Percentiles rank a stretch among this genome's conserved stretches.
Conservation (phyloP, 768 basidiomycete species). For the Panellus pusillus region DNA sequence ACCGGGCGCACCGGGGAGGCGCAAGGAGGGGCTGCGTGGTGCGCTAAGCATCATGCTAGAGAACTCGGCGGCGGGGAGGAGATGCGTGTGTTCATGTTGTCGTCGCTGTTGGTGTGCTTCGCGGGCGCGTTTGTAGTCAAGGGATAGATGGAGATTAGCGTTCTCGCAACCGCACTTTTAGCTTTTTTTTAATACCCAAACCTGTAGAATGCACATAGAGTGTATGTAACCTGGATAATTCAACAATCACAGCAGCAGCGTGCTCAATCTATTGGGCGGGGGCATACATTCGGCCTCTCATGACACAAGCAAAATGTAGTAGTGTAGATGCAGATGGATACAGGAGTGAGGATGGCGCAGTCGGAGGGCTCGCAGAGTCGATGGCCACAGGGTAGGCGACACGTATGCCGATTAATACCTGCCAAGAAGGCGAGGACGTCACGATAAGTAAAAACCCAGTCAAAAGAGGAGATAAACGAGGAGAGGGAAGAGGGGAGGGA, state of each 20-base stretch:
- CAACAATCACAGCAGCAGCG: too few species aligned
- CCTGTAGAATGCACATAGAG: too few species aligned
- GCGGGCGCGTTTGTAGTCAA: slow-evolving; percentile 46
- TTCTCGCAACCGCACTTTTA: too few species aligned
- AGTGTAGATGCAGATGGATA: too few species aligned
- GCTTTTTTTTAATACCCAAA: too few species aligned
- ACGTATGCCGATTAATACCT: slow-evolving; percentile 23
- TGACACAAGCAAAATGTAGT: not conserved
- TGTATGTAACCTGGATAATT: too few species aligned
- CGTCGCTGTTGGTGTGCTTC: slow-evolving; percentile 46
- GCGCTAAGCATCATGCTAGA: slow-evolving; percentile 52
- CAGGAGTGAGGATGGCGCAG: too few species aligned
- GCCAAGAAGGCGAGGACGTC: slow-evolving; percentile 20
- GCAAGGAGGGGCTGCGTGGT: slow-evolving; percentile 41
- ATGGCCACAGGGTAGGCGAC: not conserved
- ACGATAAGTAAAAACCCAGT: slow-evolving; percentile 17
- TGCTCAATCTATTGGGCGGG: too few species aligned
- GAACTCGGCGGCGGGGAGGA: slow-evolving; percentile 65
- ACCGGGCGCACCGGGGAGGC: slow-evolving; percentile 33
- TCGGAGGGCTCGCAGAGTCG: not conserved
- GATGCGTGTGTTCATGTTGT: slow-evolving; percentile 58
- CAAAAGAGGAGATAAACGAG: slow-evolving; percentile 10
- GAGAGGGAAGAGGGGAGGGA: slow-evolving; percentile 13
- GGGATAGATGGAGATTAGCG: not conserved
- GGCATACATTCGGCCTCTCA: too few species aligned